Base-by-base conservation (phyloP, 176 grass and related monocot species). In the Aegilops tauschii region DNA sequence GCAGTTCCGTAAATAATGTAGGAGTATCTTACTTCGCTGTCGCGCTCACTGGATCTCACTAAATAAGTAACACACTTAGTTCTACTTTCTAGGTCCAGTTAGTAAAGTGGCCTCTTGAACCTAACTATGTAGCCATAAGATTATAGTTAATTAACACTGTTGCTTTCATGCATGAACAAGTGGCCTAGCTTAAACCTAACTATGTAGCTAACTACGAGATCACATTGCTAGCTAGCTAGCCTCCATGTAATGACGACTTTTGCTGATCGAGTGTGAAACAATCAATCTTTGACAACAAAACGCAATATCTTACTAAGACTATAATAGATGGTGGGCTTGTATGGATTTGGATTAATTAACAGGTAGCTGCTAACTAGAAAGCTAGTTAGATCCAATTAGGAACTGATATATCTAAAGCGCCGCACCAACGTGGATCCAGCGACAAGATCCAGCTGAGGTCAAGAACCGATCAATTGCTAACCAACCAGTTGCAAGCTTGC, bases 211-310 rank as follows among this genome's bases (percentile, higher is more conserved):
- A 18, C 8, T 76, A 76, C 23, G 18, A 61, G 69, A 85, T 76
- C 69, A 61, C n/a, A 9, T 76, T 70, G 37, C 14, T 63, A 78
- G 14, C 65, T 39, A 36, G 28, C 12, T 59, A 59, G 54, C 54
- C 27, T 77, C 36, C 63, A 69, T 69, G 31, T 52, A 80, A 80
- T 61, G 32, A 16, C 61, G 44, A 47, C 76, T 87, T 90, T 91
- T 80, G 76, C 76, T 69, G 29, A 68, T 84, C 12, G 82, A 80
- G 80, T 56, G 80, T 84, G 67, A 80, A 83, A 58, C 61, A 84
- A 66, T 37, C 61, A 80, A 87, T 84, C 76, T 87, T 76, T 87
- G 81, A 75, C 76, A 91, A 69, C 69, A 81, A 67, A 84, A 76
- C 77, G 63, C 69, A 62, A 32, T 81, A 91, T 88, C 81, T 85